Base-by-base conservation (phyloP, 1,284 basidiomycete genomes). In the Tremellales sp. region DNA sequence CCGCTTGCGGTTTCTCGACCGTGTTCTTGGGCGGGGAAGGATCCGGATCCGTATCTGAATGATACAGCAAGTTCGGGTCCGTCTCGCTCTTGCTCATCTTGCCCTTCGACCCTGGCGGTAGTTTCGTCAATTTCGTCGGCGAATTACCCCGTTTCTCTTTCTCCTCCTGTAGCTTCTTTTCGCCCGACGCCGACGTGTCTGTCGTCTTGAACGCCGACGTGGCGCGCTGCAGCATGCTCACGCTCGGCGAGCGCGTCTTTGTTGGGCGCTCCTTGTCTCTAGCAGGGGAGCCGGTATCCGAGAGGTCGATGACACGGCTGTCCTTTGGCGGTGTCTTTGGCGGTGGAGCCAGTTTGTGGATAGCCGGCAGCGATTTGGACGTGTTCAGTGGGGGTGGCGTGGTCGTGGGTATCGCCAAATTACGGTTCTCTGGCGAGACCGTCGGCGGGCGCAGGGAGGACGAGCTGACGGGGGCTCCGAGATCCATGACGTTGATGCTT, bases 151-250 rank as follows among this genome's bases (percentile, higher is more conserved):
- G 41, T 18, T 38, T 36, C 29, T 51, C 44, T 33, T 51, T 47
- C 3, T 45, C 43, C 48, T 56, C 48, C 10, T 59, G 53, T 3
- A 53, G 56, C 2, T 26, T 43, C 39, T 53, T 54, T 28, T 54
- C 55, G 2, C 45, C 50, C 18, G 57, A 50, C 1, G 48, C 56
- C n/a, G n/a, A n/a, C n/a, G n/a, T n/a, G n/a, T n/a, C n/a, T n/a
- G n/a, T n/a, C 1, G 48, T 48, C 58, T 87, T 86, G 3, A 90
- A 62, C 0, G 71, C 89, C 0, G 88, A 92, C 0, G 89, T 92
- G 0, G 89, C 91, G 5, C 91, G 81, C 58, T 94, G 91, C 76
- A 95, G 86, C 69, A 95, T 93, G 63, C 85, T 92, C 45, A 94
- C 85, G 47, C 89, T 92, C 5, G 86, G 85, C 1, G 86, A 82